These are phyloP conservation scores for Trichosporon ovoides DNA, from an alignment of 1,284 basidiomycete species.

Conservation along the genomic window DNA sequence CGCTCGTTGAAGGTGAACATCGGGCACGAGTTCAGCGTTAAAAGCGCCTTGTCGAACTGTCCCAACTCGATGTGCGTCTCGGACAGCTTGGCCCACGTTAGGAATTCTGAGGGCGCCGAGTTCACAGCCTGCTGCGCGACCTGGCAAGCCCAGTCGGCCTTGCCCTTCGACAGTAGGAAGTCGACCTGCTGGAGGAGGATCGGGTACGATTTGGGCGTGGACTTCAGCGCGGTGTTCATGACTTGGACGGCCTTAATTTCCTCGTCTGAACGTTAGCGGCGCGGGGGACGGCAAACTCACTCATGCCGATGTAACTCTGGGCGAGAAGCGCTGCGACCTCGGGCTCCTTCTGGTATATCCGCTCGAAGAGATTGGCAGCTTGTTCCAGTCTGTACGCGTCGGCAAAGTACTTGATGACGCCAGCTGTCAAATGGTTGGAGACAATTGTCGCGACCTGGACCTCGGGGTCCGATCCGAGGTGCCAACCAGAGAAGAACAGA, in stretches of 20 bases:
- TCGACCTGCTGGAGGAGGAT: constrained; percentile 92
- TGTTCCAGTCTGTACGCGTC: constrained; percentile 81
- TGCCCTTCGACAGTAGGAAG: constrained; percentile 74
- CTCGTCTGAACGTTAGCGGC: constrained; percentile 60
- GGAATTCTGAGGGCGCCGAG: constrained; percentile 94
- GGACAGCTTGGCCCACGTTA: constrained; percentile 97
- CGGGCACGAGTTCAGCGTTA: constrained; percentile 96
- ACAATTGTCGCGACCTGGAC: constrained; percentile 98
- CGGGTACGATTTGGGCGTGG: constrained; percentile 86
- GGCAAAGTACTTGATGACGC: constrained; percentile 94
- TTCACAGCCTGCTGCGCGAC: constrained; percentile 93
- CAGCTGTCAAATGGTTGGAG: constrained; percentile 91
- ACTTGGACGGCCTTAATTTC: constrained; percentile 97
- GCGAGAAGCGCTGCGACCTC: constrained; percentile 87
- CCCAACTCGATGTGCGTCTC: constrained; percentile 87
- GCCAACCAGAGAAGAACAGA: constrained; percentile 91
- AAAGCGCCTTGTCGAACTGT: constrained; percentile 76
- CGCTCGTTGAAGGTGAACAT: constrained; percentile 99
- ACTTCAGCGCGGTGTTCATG: constrained; percentile 75
- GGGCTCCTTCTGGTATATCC: constrained; percentile 74
- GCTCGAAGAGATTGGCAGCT: constrained; percentile 92
- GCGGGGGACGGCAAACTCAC: constrained; percentile 54
- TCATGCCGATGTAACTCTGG: constrained; percentile 92
- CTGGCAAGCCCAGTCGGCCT: constrained; percentile 82
- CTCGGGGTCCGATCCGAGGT: constrained; percentile 95